Conservation (phyloP, 2,329 filamentous ascomycete genomes). For the Tolypocladium capitatum region DNA sequence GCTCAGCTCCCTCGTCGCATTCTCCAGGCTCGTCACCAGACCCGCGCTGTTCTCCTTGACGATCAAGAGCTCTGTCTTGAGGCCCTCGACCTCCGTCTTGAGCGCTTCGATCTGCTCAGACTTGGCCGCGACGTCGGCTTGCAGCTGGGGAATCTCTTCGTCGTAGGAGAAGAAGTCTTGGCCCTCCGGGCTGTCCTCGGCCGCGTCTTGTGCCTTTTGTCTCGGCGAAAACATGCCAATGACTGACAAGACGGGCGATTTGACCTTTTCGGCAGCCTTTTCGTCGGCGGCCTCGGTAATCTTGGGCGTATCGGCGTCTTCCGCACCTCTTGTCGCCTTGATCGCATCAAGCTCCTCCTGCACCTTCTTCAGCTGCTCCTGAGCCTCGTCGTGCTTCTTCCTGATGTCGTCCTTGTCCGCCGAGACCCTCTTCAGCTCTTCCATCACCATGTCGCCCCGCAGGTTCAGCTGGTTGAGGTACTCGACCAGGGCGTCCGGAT, state of each 20-base stretch:
- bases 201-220: slow-evolving; percentile 23
- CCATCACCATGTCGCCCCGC: slow-evolving; percentile 84
- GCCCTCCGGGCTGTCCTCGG: slow-evolving; percentile 15
- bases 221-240: slow-evolving; percentile 36
- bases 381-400: slow-evolving; percentile 57
- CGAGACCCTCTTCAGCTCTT: slow-evolving; percentile 79
- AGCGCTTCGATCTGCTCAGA: slow-evolving; percentile 58
- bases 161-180: slow-evolving; percentile 92
- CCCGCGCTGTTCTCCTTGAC: slow-evolving; percentile 57
- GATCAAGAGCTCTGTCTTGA: slow-evolving; percentile 58
- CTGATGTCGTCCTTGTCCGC: slow-evolving; percentile 69
- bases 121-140: slow-evolving; percentile 58
- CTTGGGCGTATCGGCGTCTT: slow-evolving; percentile 21
- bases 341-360: slow-evolving; percentile 48
- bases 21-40: slow-evolving; percentile 55
- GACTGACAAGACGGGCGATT: slow-evolving; percentile 34
- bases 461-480: slow-evolving; percentile 79
- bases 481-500: slow-evolving; percentile 73
- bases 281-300: slow-evolving; percentile 1
- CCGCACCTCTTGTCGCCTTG: slow-evolving; percentile 20
- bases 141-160: slow-evolving; percentile 70
- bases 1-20: slow-evolving; percentile 49
- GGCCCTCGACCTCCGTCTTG: slow-evolving; percentile 50
- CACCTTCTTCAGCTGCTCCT: slow-evolving; percentile 48
- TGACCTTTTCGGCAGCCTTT: slow-evolving; percentile 17